Evolutionary conservation across 129 eudicot species (phyloP), one percentile per base, ranked within the genome.

Genomic region (Escallonia herrerae): DNA sequence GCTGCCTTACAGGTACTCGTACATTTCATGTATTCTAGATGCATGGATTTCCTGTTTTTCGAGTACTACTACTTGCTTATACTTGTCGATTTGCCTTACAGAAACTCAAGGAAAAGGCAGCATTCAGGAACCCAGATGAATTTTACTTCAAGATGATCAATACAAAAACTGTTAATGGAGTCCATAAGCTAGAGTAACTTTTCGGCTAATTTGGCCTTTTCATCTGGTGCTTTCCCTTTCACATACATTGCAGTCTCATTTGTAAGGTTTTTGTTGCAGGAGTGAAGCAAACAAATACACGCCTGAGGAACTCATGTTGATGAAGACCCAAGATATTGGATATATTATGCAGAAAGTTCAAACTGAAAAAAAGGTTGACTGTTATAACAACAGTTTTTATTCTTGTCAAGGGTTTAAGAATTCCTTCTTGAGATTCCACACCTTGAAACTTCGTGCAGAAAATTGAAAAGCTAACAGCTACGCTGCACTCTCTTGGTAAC

Each of bases 311-410:
- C 95, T 91, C 61, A 68, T 83, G 90, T 67, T 87, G 72, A 91
- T 91, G 95, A 91, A 91, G 76, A 81, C 96, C 62, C 96, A 91
- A 83, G 97, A 91, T 72, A 80, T 85, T n/a, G 95, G 95, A 64
- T 91, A 91, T 71, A 77, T 91, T 50, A 70, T 83, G 78, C 97
- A 91, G 87, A 87, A 91, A 72, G 65, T 91, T 77, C 97, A 80
- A 71, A 53, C 86, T 43, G 97, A 91, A 79, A 91, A 87, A 66
- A 91, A 87, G 96, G 97, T 81, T 7, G 37, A 8, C 3, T 48
- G 9, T 51, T 66, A 65, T 5, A 70, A 6, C 40, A 6, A 12
- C 9, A 10, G 4, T n/a, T n/a, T n/a, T n/a, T n/a, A n/a, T n/a
- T n/a, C n/a, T 65, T 38, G 4, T 54, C 43, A 22, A 15, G 37